These are phyloP conservation scores for Pulveroboletus ravenelii DNA, from an alignment of 768 basidiomycete genomes.

Conservation along the genomic window DNA sequence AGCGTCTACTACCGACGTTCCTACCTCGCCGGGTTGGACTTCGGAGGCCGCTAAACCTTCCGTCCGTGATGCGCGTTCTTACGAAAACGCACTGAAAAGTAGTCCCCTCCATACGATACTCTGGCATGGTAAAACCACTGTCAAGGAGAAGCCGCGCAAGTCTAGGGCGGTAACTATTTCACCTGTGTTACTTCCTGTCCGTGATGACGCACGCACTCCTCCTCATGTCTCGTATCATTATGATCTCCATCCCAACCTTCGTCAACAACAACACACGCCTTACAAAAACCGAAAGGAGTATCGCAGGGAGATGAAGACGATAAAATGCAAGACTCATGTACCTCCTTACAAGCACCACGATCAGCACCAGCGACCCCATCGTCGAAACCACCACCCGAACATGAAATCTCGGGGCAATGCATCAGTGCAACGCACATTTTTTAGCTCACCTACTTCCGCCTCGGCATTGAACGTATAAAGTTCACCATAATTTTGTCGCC, in stretches of 20 bases:
- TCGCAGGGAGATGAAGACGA: conserved; percentile 61
- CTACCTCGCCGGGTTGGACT: conserved; percentile 28
- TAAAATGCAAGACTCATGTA: conserved; percentile 55
- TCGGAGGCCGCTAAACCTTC: conserved; percentile 23
- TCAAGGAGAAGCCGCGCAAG: conserved; percentile 23
- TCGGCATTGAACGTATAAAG: conserved; percentile 27
- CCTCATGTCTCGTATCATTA: conserved; percentile 34
- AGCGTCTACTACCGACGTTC: conserved; percentile 23
- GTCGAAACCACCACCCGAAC: conserved; percentile 61
- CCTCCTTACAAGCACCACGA: conserved; percentile 35
- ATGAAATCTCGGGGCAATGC: conserved; percentile 52
- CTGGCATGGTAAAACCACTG: conserved; percentile 37
- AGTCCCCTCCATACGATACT: conserved; percentile 55
- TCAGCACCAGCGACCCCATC: conserved; percentile 46
- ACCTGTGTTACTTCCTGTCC: conserved; percentile 48
- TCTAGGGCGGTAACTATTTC: conserved; percentile 39
- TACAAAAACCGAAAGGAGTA: conserved; percentile 61
- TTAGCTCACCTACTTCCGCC: conserved; percentile 32
- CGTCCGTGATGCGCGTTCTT: conserved; percentile 20
- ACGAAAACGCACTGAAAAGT: conserved; percentile 44
- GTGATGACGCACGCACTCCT: conserved; percentile 55
- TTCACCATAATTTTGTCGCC: conserved; percentile 2
- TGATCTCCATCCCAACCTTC: conserved; percentile 35
- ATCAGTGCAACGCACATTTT: conserved; percentile 48
- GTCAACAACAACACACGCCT: conserved; percentile 32